phyloP scores from a whole-genome alignment of 108 stramenopile species.

The Fragilariopsis cylindrus region DNA sequence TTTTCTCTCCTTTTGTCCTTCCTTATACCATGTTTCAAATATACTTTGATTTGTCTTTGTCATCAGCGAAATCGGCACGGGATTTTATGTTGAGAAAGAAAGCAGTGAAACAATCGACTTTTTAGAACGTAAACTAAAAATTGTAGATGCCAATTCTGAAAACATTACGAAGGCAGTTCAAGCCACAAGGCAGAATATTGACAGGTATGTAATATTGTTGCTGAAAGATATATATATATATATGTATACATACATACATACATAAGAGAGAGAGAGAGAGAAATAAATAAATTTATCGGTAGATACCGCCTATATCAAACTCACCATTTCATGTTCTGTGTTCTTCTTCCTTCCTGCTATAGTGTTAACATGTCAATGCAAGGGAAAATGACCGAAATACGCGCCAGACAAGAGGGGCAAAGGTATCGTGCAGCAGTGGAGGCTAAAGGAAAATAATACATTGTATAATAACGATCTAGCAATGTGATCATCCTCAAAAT shows the following conservation, averaged over 20 bases:
- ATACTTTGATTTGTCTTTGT: no score
- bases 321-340: no score
- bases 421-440: constrained; percentile 19
- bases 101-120: constrained; percentile 63
- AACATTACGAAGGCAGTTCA: constrained; percentile 72
- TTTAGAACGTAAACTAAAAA: constrained; percentile 69
- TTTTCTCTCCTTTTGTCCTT: not conserved
- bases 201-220: not conserved
- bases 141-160: constrained; percentile 83
- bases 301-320: no score
- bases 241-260: no score
- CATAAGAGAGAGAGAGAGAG: no score
- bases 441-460: constrained; percentile 7
- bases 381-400: constrained; percentile 85
- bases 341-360: constrained; percentile 15
- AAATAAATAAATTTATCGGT: no score
- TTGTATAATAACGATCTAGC: no score
- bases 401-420: constrained; percentile 75
- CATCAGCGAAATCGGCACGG: constrained; percentile 74
- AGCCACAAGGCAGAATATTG: constrained; percentile 33
- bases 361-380: constrained; percentile 79
- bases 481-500: no score
- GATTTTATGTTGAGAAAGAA: constrained; percentile 81
- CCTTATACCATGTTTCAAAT: not conserved
- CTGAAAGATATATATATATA: no score